Evolutionary conservation across 257 asterid genomes (phyloP).

Genomic region (Solanum lycopersicoides): DNA sequence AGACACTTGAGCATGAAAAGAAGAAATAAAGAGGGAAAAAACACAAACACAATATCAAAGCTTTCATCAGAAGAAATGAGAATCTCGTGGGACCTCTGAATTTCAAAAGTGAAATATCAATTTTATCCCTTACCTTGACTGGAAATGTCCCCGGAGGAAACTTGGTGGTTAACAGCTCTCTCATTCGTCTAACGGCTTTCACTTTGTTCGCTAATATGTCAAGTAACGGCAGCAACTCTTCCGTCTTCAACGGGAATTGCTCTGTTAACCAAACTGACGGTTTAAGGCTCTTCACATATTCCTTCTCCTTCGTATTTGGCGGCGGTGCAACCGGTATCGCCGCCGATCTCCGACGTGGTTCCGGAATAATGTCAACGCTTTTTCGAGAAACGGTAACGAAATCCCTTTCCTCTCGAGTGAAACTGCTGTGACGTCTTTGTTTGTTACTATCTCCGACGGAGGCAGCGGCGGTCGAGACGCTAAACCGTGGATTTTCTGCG

Average conservation of each 20-base stretch:
- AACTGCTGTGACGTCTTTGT: constrained; percentile 78
- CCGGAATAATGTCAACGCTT: constrained; percentile 88
- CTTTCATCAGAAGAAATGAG: neutral
- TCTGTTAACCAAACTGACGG: constrained; percentile 92
- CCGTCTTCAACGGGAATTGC: constrained; percentile 82
- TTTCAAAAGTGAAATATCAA: neutral
- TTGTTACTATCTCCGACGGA: constrained; percentile 26
- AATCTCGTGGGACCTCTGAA: neutral
- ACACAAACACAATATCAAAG: neutral
- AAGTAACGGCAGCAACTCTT: constrained; percentile 83
- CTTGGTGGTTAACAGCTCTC: constrained; percentile 93
- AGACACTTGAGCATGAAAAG: constrained; percentile 46
- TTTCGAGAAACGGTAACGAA: constrained; percentile 63
- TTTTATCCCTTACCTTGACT: constrained; percentile 70
- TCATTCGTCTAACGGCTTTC: constrained; percentile 85
- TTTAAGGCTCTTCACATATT: constrained; percentile 58
- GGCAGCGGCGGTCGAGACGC: constrained; percentile 33
- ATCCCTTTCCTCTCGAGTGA: constrained; percentile 74
- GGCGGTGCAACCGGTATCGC: constrained; percentile 50
- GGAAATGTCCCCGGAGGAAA: constrained; percentile 87
- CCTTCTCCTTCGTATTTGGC: constrained; percentile 85
- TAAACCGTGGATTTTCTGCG: constrained; percentile 85
- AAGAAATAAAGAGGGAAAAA: constrained; percentile 26
- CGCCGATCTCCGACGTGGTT: constrained; percentile 29
- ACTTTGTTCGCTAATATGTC: constrained; percentile 82